phyloP scores from a whole-genome alignment of 805 yeast genomes.

The Zygosaccharomyces bisporus region DNA sequence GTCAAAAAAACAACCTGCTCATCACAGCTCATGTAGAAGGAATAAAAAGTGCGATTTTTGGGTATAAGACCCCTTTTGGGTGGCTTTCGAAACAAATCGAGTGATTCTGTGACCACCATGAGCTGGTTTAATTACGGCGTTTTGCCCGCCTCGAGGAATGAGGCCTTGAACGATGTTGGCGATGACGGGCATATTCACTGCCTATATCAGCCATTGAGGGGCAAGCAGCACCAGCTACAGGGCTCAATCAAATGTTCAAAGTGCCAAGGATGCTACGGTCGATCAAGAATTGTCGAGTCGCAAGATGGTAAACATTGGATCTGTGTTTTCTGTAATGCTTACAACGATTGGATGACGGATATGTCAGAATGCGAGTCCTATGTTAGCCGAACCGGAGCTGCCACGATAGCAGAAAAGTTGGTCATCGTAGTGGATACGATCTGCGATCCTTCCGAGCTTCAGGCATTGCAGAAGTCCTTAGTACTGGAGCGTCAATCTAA shows the following conservation, averaged over 20 bases:
- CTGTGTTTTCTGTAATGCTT: slow-evolving; percentile 17
- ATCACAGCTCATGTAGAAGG: neutral
- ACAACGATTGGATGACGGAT: slow-evolving; percentile 11
- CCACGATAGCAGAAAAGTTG: neutral
- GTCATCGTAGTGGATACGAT: slow-evolving; percentile 15
- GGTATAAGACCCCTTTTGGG: no score
- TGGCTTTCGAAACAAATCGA: neutral
- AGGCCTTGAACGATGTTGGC: slow-evolving; percentile 12
- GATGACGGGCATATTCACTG: slow-evolving; percentile 17
- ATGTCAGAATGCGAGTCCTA: slow-evolving; percentile 3
- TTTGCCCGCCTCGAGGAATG: slow-evolving; percentile 19
- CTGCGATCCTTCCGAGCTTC: slow-evolving; percentile 12
- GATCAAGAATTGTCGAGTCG: slow-evolving; percentile 4
- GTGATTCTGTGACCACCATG: slow-evolving; percentile 6
- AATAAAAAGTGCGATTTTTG: neutral
- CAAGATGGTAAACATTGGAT: slow-evolving; percentile 12
- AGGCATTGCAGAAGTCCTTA: slow-evolving; percentile 6
- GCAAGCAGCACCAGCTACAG: neutral
- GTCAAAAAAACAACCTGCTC: neutral
- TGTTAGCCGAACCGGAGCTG: slow-evolving; percentile 1
- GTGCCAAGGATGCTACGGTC: slow-evolving; percentile 8
- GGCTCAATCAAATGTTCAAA: slow-evolving; percentile 6
- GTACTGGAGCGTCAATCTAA: neutral
- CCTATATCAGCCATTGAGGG: slow-evolving; percentile 12
- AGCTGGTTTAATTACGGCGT: slow-evolving; percentile 12